phyloP scores from a whole-genome alignment of 768 basidiomycete genomes.

The Vararia minispora region DNA sequence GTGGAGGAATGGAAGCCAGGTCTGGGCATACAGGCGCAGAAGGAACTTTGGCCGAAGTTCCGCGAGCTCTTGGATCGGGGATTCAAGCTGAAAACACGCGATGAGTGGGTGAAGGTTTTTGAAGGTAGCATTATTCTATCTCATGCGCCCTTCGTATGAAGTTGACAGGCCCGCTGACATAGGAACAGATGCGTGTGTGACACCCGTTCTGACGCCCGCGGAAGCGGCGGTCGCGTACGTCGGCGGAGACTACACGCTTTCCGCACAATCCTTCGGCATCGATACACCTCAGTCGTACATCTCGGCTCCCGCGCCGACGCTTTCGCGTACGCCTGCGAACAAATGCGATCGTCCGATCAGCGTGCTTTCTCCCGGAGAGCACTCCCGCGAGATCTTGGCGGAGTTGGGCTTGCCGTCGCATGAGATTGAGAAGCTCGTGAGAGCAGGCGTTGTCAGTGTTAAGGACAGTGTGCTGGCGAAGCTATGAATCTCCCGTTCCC shows the following conservation, averaged over 20 bases:
- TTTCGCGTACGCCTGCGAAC: constrained; percentile 24
- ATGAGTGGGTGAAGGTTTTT: constrained; percentile 61
- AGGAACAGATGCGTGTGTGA: constrained; percentile 65
- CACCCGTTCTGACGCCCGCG: constrained; percentile 53
- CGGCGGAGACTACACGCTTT: too few relatives aligned
- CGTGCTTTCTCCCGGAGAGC: constrained; percentile 35
- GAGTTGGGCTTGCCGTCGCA: constrained; percentile 38
- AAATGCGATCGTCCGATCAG: constrained; percentile 9
- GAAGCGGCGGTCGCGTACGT: too few relatives aligned
- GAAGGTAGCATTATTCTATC: constrained; percentile 33
- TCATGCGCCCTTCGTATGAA: background rate
- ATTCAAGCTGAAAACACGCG: constrained; percentile 47
- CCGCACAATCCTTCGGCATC: constrained; percentile 9
- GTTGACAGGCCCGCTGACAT: constrained; percentile 1
- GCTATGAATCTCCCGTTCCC: too few relatives aligned
- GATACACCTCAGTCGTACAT: constrained; percentile 16
- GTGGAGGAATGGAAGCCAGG: constrained; percentile 43
- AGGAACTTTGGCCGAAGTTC: constrained; percentile 45
- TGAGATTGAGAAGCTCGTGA: constrained; percentile 28
- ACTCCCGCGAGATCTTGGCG: constrained; percentile 40
- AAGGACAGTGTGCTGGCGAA: background rate
- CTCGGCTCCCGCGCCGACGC: constrained; percentile 43
- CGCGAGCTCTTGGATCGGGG: constrained; percentile 49
- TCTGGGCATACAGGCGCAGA: constrained; percentile 31
- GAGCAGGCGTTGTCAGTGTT: constrained; percentile 26